phyloP scores from a whole-genome alignment of 805 yeast species.

The Ogataea nitratoaversa region DNA sequence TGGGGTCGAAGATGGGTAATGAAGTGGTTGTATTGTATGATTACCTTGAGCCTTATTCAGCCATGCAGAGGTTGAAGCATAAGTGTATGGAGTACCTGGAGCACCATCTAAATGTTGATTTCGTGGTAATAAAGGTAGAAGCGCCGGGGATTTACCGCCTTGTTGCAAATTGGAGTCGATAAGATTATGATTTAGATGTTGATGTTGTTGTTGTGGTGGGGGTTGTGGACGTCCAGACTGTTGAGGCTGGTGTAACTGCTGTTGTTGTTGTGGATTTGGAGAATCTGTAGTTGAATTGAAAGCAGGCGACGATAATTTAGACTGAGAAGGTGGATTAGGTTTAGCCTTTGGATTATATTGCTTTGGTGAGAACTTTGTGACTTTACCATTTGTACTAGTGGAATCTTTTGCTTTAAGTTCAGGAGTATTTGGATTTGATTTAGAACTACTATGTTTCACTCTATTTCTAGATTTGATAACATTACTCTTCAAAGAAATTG shows the following conservation, averaged over 20 bases:
- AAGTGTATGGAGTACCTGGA: conserved; percentile 28
- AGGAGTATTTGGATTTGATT: conserved; percentile 51
- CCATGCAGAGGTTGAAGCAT: conserved; percentile 27
- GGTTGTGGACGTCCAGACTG: neutral
- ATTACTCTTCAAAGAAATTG: conserved; percentile 86
- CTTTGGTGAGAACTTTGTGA: conserved; percentile 33
- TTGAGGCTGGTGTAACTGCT: conserved; percentile 2
- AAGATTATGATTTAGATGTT: conserved; percentile 6
- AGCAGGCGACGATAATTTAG: conserved; percentile 17
- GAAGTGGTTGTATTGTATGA: conserved; percentile 46
- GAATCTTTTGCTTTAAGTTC: conserved; percentile 49
- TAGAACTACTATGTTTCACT: conserved; percentile 48
- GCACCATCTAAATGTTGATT: conserved; percentile 21
- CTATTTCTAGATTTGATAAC: conserved; percentile 89
- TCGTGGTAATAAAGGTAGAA: conserved; percentile 40
- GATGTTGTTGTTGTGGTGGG: conserved; percentile 7
- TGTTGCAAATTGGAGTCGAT: neutral
- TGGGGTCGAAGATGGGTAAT: conserved; percentile 66
- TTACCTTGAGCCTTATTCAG: conserved; percentile 24
- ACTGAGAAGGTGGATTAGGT: conserved; percentile 5
- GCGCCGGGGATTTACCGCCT: conserved; percentile 25
- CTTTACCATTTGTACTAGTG: conserved; percentile 15
- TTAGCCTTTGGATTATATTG: conserved; percentile 33
- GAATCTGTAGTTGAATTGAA: conserved; percentile 5
- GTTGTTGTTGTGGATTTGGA: conserved; percentile 2